A percentile compares a stretch with the other conserved stretches of the same genome.
Evolutionary conservation across 1,139 yeast species (phyloP).

Genomic region (Entelexis paramagnoliae): DNA sequence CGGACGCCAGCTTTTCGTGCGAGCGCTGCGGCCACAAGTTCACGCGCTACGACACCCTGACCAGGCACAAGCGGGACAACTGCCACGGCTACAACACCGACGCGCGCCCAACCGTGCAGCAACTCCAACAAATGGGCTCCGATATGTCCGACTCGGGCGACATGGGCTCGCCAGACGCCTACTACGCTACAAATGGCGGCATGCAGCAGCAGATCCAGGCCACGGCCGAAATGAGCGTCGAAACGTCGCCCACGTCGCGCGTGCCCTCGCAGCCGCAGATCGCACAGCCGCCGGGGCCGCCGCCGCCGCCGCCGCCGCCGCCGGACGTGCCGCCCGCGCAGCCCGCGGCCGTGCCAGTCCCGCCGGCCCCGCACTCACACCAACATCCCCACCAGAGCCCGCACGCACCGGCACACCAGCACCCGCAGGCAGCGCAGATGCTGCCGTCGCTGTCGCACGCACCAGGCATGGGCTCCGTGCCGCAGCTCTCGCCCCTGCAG

Average conservation of each 20-base stretch:
- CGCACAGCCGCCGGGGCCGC: background rate
- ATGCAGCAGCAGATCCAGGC: background rate
- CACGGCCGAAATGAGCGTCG: constrained; percentile 3
- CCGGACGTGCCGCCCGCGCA: no score
- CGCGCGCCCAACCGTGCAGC: background rate
- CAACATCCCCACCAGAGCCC: no score
- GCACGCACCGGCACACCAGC: no score
- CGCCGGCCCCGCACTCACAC: no score
- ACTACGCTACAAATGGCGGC: background rate
- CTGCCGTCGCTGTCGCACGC: constrained; percentile 2
- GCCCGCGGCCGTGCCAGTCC: no score
- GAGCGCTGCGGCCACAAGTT: constrained; percentile 52
- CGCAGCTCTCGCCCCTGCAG: constrained; percentile 5
- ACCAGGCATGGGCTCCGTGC: background rate
- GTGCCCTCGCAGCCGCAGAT: constrained; percentile 5
- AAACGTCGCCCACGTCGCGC: constrained; percentile 4
- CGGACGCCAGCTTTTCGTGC: constrained; percentile 53
- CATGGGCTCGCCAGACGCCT: constrained; percentile 1
- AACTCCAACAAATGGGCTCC: background rate
- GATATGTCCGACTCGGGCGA: background rate
- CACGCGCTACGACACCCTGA: constrained; percentile 69
- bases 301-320: background rate
- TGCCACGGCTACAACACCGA: constrained; percentile 5
- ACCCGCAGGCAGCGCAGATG: background rate
- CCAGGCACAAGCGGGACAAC: constrained; percentile 38